Percentiles rank a stretch among this genome's conserved stretches.
These are phyloP conservation scores for Butyriboletus loyo DNA, from an alignment of 768 basidiomycete genomes.

Conservation along the genomic window DNA sequence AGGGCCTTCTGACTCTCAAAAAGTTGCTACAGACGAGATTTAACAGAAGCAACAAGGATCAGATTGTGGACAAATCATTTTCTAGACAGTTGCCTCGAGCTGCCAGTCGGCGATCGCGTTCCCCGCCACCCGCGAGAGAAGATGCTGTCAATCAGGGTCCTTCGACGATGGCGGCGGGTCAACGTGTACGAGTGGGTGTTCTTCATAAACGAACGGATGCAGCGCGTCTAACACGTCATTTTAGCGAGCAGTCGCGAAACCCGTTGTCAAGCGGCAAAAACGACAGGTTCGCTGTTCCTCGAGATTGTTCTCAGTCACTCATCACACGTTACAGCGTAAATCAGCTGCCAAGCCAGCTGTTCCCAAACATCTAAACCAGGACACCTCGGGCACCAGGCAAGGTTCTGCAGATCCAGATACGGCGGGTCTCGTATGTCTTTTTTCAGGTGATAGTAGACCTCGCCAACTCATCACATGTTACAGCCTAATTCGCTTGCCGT, in stretches of 20 bases:
- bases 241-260: neutral
- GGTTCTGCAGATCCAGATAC: neutral
- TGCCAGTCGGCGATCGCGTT: neutral
- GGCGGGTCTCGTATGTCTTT: neutral
- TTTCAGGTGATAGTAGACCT: too few relatives aligned
- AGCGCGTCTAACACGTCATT: neutral
- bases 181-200: neutral
- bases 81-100: too few relatives aligned
- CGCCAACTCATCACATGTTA: too few relatives aligned
- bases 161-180: neutral
- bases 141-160: neutral
- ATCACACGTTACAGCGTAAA: neutral
- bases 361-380: too few relatives aligned
- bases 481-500: too few relatives aligned
- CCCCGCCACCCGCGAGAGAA: neutral
- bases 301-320: neutral
- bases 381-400: neutral
- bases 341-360: too few relatives aligned
- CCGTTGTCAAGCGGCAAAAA: neutral
- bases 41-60: too few relatives aligned
- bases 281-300: neutral
- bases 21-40: too few relatives aligned
- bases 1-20: neutral
- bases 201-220: neutral
- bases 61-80: too few relatives aligned